Percentiles rank a stretch among this genome's conserved stretches.
These are phyloP conservation scores for Termitomyces sp. DNA, from an alignment of 768 basidiomycete species.

Conservation along the genomic window DNA sequence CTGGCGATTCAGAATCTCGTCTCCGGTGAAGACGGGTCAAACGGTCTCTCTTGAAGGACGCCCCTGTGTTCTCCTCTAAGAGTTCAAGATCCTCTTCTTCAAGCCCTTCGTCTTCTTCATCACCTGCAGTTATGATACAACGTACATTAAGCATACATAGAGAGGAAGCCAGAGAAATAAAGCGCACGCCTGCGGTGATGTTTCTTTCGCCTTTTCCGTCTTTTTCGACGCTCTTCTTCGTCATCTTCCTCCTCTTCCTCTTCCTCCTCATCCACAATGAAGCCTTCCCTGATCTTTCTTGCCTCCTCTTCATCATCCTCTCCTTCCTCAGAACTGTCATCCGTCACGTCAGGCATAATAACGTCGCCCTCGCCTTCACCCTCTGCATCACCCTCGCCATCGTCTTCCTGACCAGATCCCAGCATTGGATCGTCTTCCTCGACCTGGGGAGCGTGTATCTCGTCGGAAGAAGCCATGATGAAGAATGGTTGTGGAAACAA, in stretches of 20 bases:
- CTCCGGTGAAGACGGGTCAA: conserved; percentile 72
- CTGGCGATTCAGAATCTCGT: conserved; percentile 68
- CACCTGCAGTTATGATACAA: conserved; percentile 21
- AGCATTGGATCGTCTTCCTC: conserved; percentile 57
- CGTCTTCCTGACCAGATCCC: conserved; percentile 51
- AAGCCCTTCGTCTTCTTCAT: conserved; percentile 63
- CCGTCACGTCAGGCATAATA: conserved; percentile 52
- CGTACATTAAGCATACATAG: conserved; percentile 12
- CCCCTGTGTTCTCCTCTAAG: conserved; percentile 89
- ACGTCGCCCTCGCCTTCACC: conserved; percentile 58
- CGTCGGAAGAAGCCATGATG: conserved; percentile 57
- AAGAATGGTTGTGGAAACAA: conserved; percentile 20
- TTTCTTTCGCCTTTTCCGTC: conserved; percentile 66
- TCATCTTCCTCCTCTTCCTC: conserved; percentile 80
- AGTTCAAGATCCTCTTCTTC: conserved; percentile 93
- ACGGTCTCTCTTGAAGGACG: conserved; percentile 65
- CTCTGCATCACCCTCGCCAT: conserved; percentile 35
- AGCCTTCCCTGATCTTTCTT: conserved; percentile 77
- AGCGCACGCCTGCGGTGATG: conserved; percentile 55
- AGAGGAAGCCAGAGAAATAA: conserved; percentile 4
- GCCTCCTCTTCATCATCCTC: conserved; percentile 92
- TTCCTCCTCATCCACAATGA: conserved; percentile 90
- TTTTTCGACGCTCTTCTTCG: conserved; percentile 55
- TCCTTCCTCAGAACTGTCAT: conserved; percentile 87
- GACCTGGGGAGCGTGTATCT: conserved; percentile 27